Evolutionary conservation across 257 asterid genomes (phyloP).

Genomic region (Plectranthus barbatus): DNA sequence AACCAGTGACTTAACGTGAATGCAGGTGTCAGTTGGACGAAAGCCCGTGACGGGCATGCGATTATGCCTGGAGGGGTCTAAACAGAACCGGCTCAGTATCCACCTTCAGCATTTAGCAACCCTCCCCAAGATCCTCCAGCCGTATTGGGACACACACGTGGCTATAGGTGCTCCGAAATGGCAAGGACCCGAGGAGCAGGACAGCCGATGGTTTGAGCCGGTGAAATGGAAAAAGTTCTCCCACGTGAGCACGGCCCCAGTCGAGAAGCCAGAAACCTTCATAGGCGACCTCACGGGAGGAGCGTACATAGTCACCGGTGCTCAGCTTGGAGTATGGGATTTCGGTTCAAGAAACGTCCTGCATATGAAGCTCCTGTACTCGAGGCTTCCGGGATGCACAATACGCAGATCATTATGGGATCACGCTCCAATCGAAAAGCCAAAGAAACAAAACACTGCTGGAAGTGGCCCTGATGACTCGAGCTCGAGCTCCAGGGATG

Average conservation of each 20-base stretch:
- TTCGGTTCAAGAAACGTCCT: conserved; percentile 82
- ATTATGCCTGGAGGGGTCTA: conserved; percentile 59
- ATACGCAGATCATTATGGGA: conserved; percentile 97
- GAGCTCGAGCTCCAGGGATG: conserved; percentile 44
- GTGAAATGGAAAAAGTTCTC: conserved; percentile 96
- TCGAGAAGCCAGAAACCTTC: conserved; percentile 73
- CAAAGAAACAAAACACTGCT: too few relatives aligned
- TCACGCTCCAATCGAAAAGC: conserved; percentile 60
- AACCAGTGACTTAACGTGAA: conserved; percentile 5
- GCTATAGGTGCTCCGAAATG: conserved; percentile 96
- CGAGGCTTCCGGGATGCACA: conserved; percentile 92
- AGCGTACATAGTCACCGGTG: conserved; percentile 92
- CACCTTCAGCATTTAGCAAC: conserved; percentile 53
- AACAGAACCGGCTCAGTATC: conserved; percentile 55
- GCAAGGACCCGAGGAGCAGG: conserved; percentile 99
- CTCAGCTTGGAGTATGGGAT: conserved; percentile 97
- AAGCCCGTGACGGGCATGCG: conserved; percentile 81
- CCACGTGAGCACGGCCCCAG: conserved; percentile 94
- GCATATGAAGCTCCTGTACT: conserved; percentile 87
- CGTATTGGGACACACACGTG: conserved; percentile 93
- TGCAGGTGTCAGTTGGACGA: conserved; percentile 74
- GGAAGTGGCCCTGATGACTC: conserved; percentile 61
- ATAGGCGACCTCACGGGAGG: conserved; percentile 97
- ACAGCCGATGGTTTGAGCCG: conserved; percentile 98
- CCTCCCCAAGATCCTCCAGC: conserved; percentile 64